A percentile compares a stretch with the other conserved stretches of the same genome.
These are phyloP conservation scores for Saraca asoca DNA, from an alignment of 331 rosid genomes.

Conservation along the genomic window DNA sequence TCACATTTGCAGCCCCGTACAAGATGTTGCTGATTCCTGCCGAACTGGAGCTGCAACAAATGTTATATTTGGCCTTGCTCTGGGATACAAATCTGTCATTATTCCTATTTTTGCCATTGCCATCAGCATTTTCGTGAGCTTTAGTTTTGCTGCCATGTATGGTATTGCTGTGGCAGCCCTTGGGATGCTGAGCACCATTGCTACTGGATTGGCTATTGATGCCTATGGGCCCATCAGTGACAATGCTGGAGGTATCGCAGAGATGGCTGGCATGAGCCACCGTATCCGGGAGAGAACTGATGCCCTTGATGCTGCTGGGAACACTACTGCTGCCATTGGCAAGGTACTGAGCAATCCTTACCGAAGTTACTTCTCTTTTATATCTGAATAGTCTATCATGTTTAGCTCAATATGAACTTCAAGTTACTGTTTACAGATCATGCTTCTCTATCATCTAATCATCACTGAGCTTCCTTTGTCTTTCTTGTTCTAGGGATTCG, in stretches of 20 bases:
- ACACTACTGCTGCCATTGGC: slow-evolving; percentile 89
- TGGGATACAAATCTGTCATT: slow-evolving; percentile 76
- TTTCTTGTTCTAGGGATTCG: slow-evolving; percentile 59
- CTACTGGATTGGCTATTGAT: slow-evolving; percentile 81
- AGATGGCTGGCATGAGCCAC: slow-evolving; percentile 91
- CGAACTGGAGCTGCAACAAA: slow-evolving; percentile 87
- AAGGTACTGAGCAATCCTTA: slow-evolving; percentile 50
- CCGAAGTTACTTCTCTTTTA: not conserved
- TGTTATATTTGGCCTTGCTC: slow-evolving; percentile 85
- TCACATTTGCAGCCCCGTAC: slow-evolving; percentile 64
- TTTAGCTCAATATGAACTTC: not conserved
- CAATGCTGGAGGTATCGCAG: slow-evolving; percentile 86
- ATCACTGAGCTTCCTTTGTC: slow-evolving; percentile 15
- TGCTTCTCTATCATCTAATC: not conserved
- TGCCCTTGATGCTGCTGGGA: slow-evolving; percentile 88
- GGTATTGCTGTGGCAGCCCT: slow-evolving; percentile 80
- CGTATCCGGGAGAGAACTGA: slow-evolving; percentile 85
- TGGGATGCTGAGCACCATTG: slow-evolving; percentile 81
- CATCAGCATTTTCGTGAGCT: slow-evolving; percentile 72
- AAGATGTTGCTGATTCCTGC: slow-evolving; percentile 92
- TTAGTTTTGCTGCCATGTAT: slow-evolving; percentile 79
- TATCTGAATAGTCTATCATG: not conserved
- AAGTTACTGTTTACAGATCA: not conserved
- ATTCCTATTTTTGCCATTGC: slow-evolving; percentile 80
- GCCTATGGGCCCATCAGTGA: slow-evolving; percentile 85